Evolutionary conservation across 495 filamentous ascomycete species (phyloP), one percentile per base, ranked within the genome.

Genomic region (Bombardia bombarda): DNA sequence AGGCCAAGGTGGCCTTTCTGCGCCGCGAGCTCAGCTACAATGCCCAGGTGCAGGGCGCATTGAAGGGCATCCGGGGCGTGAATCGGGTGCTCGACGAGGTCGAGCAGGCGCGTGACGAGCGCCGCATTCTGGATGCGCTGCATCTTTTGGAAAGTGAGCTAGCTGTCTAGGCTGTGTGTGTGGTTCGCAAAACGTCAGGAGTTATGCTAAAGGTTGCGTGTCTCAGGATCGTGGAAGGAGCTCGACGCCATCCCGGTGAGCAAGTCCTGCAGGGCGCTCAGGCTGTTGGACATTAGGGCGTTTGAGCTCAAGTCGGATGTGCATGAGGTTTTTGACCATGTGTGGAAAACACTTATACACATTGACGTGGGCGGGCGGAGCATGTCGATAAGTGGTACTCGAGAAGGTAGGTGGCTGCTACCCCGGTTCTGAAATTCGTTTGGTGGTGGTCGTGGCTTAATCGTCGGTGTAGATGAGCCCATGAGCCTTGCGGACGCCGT

Each of bases 21-120:
- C 67, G 76, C 47, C 82, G 73, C 23, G 90, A 96, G 62, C 70
- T 86, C 13, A 70, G 70, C 32, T 96, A 89, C 66, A 93, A 85
- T 50, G 62, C 78, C 45, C 77, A 78, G 31, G 69, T 96, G 18
- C 64, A 72, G 16, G 65, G 66, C 32, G 76, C 80, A 1, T 61
- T 95, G 32, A 72, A 73, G 51, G 68, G 73, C 23, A 73, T 92
- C 14, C 72, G 67, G 35, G 54, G 56, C 9, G 73, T 79, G 17
- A 72, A 73, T 41, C 62, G 58, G 20, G 56, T 66, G 5, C 53
- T 86, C 10, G 66, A 73, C 25, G 55, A 75, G 36, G 77, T 73
- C 4, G 74, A 80, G 43, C 52, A 57, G 31, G 68, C 70, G 8
- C 62, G 65, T 2, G 57, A 63, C 21, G 69, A 74, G 49, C 55